Percentiles rank a stretch among this genome's conserved stretches.
Conservation (phyloP, 202 grass and related monocot genomes). For the Carex sylvatica region DNA sequence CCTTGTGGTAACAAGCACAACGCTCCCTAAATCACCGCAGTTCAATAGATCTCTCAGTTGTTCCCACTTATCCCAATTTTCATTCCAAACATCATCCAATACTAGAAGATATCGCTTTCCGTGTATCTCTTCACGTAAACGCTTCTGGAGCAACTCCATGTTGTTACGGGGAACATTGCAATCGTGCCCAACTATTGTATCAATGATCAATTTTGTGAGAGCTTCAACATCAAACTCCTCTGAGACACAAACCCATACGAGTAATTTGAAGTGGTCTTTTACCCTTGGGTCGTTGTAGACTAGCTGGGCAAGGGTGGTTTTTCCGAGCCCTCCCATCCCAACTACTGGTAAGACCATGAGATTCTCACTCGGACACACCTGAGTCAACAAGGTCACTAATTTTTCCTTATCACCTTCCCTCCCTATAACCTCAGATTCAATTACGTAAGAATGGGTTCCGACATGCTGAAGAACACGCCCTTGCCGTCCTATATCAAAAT, state of each 20-base stretch:
- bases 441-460: background rate
- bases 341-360: constrained; percentile 14
- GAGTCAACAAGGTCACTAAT: background rate
- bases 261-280: constrained; percentile 9
- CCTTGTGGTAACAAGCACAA: background rate
- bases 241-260: constrained; percentile 31
- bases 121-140: background rate
- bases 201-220: constrained; percentile 14
- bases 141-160: constrained; percentile 1
- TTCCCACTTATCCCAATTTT: background rate
- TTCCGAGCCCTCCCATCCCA: constrained; percentile 29
- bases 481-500: background rate
- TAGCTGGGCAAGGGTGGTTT: constrained; percentile 29
- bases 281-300: constrained; percentile 13
- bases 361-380: background rate
- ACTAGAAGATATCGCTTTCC: constrained; percentile 26
- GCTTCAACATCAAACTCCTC: background rate
- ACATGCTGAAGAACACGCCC: background rate
- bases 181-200: background rate
- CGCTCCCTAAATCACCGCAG: background rate
- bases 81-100: constrained; percentile 35
- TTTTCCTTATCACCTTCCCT: background rate
- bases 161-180: background rate
- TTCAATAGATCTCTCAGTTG: background rate
- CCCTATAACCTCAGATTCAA: constrained; percentile 18